Evolutionary conservation across 1,139 yeast genomes (phyloP).

Genomic region (Yamadazyma blattariae): DNA sequence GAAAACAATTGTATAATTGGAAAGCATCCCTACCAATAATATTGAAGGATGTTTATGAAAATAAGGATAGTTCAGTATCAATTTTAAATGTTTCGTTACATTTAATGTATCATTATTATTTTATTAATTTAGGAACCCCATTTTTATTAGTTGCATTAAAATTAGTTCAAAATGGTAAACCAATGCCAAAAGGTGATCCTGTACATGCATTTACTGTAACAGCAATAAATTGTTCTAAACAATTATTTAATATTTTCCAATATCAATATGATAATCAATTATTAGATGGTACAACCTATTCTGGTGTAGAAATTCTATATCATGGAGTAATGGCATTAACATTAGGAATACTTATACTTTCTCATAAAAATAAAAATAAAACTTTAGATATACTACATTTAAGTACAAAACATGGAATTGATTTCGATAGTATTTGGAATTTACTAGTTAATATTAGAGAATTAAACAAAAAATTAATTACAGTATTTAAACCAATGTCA

Average conservation of each 20-base stretch:
- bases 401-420: too few species aligned
- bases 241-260: background rate
- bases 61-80: constrained; percentile 1
- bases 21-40: background rate
- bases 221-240: background rate
- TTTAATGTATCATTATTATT: background rate
- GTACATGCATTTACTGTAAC: background rate
- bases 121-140: background rate
- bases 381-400: too few species aligned
- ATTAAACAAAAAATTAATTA: too few species aligned
- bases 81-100: constrained; percentile 3
- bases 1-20: too few species aligned
- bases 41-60: constrained; percentile 1
- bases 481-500: too few species aligned
- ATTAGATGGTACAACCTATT: too few species aligned
- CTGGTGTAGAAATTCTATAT: too few species aligned
- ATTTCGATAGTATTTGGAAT: too few species aligned
- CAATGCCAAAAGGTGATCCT: background rate
- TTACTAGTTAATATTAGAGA: too few species aligned
- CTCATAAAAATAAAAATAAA: too few species aligned
- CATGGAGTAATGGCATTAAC: too few species aligned
- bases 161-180: background rate
- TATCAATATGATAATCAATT: background rate
- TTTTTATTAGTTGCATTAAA: background rate
- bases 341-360: too few species aligned